Base-by-base conservation (phyloP, 768 basidiomycete species). In the Daedaleopsis sinensis region DNA sequence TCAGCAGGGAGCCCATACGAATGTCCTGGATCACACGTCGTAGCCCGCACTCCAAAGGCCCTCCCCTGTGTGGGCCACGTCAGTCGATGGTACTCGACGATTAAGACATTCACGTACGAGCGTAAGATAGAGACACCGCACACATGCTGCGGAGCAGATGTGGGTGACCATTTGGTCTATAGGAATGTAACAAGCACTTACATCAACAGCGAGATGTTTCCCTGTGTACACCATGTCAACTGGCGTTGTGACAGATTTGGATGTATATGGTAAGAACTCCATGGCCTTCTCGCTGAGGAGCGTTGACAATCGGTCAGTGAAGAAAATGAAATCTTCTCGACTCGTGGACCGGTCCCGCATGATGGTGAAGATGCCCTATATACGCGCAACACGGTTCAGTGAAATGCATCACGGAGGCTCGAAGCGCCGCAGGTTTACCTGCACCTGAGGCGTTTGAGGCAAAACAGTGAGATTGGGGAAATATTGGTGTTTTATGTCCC, bases 261-360 rank as follows among this genome's bases (percentile, higher is more conserved):
- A 70, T 35, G 76, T 70, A 73, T 88, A 92, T 1, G 94, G 94
- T n/a, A 98, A 80, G 60, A 86, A 80, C 46, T 89, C 88, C 70
- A 96, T 78, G 0, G 94, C 93, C 71, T 87, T 82, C 74, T 98
- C 96, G 5, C 92, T 85, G 23, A 98, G 75, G 19, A 93, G 74
- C 0, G 93, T 94, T 0, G 96, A 85, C 1, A 98, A 77, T 18
- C 96, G 83, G 71, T 97, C 94, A 0, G 86, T 85, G 70, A 94
- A 94, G 79, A 97, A 96, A 42, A 98, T 87, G 69, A 98, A 98
- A 70, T 98, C 94, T 67, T 91, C 91, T 18, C 88, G 80, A 13
- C 77, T 76, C 0, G 91, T 89, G n/a, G 76, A 81, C 57, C 76
- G 78, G 67, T 94, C 88, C 9, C 96, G 84, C 21, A 99, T 70